Percentiles rank a stretch among this genome's conserved stretches.
These are phyloP conservation scores for Rostrohypoxylon terebratum DNA, from an alignment of 495 filamentous ascomycete genomes.

Conservation along the genomic window DNA sequence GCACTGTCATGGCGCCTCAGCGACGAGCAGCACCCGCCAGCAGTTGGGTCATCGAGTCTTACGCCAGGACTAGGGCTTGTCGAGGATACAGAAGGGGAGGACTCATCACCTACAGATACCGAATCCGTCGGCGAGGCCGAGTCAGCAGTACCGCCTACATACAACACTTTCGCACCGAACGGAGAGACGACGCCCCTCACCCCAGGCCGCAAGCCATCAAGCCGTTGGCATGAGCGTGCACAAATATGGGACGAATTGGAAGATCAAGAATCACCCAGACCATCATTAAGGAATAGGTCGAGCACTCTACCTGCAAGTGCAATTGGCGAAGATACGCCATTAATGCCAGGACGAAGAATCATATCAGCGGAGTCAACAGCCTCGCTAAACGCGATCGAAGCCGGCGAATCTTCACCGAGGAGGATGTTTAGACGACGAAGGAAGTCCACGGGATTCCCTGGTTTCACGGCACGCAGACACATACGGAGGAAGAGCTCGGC, in stretches of 20 bases:
- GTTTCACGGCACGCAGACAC: conserved; percentile 59
- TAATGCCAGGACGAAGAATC: conserved; percentile 43
- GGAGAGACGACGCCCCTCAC: conserved; percentile 49
- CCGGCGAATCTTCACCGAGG: conserved; percentile 41
- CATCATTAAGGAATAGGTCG: conserved; percentile 53
- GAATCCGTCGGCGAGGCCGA: conserved; percentile 57
- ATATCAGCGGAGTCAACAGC: conserved; percentile 46
- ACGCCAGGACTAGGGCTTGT: conserved; percentile 77
- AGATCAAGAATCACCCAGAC: conserved; percentile 62
- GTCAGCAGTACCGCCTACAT: conserved; percentile 50
- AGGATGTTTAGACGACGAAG: conserved; percentile 56
- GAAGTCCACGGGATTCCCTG: conserved; percentile 65
- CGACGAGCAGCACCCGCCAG: conserved; percentile 71
- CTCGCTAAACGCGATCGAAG: conserved; percentile 34
- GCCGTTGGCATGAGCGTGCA: conserved; percentile 66
- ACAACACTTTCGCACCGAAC: conserved; percentile 61
- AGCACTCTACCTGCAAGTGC: conserved; percentile 51
- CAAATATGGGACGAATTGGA: conserved; percentile 77
- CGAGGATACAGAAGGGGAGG: conserved; percentile 71
- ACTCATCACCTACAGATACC: conserved; percentile 59
- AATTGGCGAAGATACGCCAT: conserved; percentile 45
- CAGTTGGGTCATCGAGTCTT: conserved; percentile 69
- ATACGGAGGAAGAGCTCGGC: conserved; percentile 48
- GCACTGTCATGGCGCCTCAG: conserved; percentile 94
- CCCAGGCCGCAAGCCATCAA: conserved; percentile 48